Conservation (phyloP, 1,284 basidiomycete genomes). For the Trametes sp. region DNA sequence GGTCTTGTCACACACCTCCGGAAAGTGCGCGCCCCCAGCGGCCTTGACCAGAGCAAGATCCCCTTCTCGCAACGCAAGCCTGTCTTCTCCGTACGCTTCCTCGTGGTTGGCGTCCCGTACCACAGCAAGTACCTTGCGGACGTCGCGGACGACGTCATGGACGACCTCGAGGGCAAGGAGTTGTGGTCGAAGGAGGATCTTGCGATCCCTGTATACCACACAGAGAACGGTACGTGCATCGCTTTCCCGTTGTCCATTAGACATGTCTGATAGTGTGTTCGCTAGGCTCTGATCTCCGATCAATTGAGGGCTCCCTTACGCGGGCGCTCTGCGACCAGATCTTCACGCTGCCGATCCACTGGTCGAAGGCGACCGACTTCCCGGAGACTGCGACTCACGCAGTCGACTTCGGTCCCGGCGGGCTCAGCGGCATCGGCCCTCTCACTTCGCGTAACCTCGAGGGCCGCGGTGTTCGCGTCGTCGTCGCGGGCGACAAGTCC, state of each 20-base stretch:
- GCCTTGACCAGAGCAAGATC: constrained; percentile 92
- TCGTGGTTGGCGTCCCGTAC: constrained; percentile 95
- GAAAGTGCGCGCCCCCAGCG: constrained; percentile 87
- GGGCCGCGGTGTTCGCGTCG: constrained; percentile 90
- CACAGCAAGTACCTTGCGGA: constrained; percentile 89
- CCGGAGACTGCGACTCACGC: constrained; percentile 91
- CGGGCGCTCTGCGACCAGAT: constrained; percentile 92
- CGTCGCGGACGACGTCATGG: constrained; percentile 80
- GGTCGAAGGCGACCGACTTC: constrained; percentile 91
- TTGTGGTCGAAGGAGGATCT: constrained; percentile 84
- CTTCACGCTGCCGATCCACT: constrained; percentile 92
- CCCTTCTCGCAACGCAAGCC: constrained; percentile 96
- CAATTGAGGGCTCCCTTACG: constrained; percentile 71
- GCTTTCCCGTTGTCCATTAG: constrained; percentile 15
- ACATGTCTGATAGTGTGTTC: constrained; percentile 24
- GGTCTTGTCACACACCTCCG: constrained; percentile 92
- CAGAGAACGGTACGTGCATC: constrained; percentile 79
- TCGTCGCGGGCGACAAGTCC: constrained; percentile 87
- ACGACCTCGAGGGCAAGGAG: constrained; percentile 82
- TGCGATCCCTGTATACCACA: constrained; percentile 89
- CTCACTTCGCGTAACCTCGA: constrained; percentile 91
- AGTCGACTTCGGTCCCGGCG: constrained; percentile 96
- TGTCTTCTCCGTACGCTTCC: constrained; percentile 92
- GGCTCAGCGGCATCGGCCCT: constrained; percentile 91
- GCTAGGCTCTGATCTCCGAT: constrained; percentile 84